These are phyloP conservation scores for Gryganskiella cystojenkinii DNA, from an alignment of 192 early-diverging fungal species.

Conservation along the genomic window DNA sequence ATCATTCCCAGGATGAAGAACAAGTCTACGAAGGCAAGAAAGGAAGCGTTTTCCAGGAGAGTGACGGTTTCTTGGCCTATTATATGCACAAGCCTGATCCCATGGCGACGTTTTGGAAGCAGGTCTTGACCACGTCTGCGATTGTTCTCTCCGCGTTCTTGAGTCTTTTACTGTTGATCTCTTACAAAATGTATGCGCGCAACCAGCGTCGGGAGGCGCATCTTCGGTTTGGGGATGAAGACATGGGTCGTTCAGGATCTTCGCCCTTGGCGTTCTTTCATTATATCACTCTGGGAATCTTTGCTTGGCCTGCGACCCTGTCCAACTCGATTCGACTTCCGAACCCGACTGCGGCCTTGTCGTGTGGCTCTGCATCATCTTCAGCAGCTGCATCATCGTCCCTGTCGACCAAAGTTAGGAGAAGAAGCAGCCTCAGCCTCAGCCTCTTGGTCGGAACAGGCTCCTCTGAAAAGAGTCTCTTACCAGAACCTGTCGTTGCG, in stretches of 20 bases:
- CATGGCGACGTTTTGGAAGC: background rate
- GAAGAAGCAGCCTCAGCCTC: background rate
- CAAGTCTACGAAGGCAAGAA: background rate
- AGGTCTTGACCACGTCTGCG: background rate
- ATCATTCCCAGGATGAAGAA: constrained; percentile 3
- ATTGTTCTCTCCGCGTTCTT: background rate
- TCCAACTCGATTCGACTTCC: background rate
- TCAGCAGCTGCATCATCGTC: background rate
- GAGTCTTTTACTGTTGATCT: background rate
- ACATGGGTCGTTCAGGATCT: background rate
- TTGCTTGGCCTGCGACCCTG: background rate
- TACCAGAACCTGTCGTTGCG: constrained; percentile 14
- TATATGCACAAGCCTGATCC: background rate
- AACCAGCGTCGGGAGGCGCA: background rate
- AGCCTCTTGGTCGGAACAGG: background rate
- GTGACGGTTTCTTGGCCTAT: background rate
- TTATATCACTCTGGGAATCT: constrained; percentile 16
- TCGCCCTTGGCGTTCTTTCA: constrained; percentile 20
- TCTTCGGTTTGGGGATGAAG: background rate
- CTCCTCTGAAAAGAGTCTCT: background rate
- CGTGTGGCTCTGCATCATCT: background rate
- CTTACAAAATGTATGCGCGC: constrained; percentile 26
- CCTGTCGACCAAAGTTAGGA: background rate
- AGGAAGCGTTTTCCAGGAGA: background rate
- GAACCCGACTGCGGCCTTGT: background rate